phyloP scores from a whole-genome alignment of 441 rosid genomes.

The Eugenia klotzschiana region DNA sequence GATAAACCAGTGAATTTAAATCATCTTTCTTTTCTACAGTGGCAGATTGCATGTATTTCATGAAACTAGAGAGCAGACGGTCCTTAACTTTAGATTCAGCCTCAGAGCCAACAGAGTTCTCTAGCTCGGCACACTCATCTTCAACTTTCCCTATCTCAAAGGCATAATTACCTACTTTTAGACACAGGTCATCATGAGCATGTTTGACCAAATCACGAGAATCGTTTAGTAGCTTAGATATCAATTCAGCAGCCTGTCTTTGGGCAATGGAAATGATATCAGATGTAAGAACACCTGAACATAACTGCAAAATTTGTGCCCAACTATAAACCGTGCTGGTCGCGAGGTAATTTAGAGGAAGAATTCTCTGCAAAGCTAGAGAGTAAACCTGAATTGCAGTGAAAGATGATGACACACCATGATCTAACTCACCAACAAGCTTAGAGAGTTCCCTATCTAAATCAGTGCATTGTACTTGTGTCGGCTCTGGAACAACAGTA shows the following conservation, averaged over 20 bases:
- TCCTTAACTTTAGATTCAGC: conserved; percentile 72
- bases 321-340: conserved; percentile 79
- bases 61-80: conserved; percentile 60
- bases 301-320: conserved; percentile 74
- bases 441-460: conserved; percentile 81
- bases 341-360: conserved; percentile 79
- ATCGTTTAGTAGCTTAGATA: conserved; percentile 39
- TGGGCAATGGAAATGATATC: conserved; percentile 64
- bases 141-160: conserved; percentile 56
- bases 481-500: conserved; percentile 96
- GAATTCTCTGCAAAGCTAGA: conserved; percentile 71
- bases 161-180: conserved; percentile 52
- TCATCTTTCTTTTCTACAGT: conserved; percentile 43
- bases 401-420: conserved; percentile 61
- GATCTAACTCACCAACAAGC: conserved; percentile 60
- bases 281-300: conserved; percentile 61
- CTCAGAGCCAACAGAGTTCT: conserved; percentile 47
- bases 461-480: conserved; percentile 80
- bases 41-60: conserved; percentile 60
- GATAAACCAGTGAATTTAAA: conserved; percentile 19
- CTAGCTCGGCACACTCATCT: conserved; percentile 53
- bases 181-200: conserved; percentile 53
- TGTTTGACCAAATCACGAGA: conserved; percentile 43
- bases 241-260: conserved; percentile 75
- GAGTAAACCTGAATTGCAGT: conserved; percentile 65